Evolutionary conservation across 2,329 filamentous ascomycete species (phyloP), one percentile per base, ranked within the genome.

Genomic region (Gyromitra esculenta): DNA sequence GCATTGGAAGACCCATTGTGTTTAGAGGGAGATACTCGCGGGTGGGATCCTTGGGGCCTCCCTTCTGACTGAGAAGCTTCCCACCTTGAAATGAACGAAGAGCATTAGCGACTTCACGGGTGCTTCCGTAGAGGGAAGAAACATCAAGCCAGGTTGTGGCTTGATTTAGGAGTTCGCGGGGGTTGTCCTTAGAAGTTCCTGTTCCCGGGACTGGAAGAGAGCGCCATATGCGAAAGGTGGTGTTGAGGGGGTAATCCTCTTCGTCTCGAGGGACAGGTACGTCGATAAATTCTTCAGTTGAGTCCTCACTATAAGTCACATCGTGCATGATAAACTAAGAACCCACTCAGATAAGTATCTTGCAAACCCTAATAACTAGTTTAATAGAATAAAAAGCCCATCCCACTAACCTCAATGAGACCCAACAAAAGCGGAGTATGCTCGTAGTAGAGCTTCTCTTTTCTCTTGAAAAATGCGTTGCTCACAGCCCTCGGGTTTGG

Each of bases 241-340:
- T 57, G 54, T 57, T 57, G 31, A 57, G 54, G 13, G 31, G 54
- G 9, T 57, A 57, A 18, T 5, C 31, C n/a, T 57, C 54, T 57
- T 57, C 54, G 25, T 57, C 54, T 57, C 1, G 54, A n/a, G 54
- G 54, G 25, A 57, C 37, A 4, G 54, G 54, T 57, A 57, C 31
- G 31, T 57, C 54, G 31, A 57, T 57, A 13, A 57, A 57, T n/a
- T 57, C 54, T 37, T 57, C 54, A 37, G 31, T 37, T 15, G 54
- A 57, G 54, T 57, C 54, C 31, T 57, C 54, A 1, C 54, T 57
- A n/a, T 57, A 57, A 8, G 54, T 57, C 54, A 57, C 54, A 57
- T 57, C 54, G 31, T 57, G 54, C 54, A 57, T 39, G 25, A 57
- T 57, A 57, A 57, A 57, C 54, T 57, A 57, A 57, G 9, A 31